Conservation (phyloP, 73 alveolate species). For the Stentor coeruleus region DNA sequence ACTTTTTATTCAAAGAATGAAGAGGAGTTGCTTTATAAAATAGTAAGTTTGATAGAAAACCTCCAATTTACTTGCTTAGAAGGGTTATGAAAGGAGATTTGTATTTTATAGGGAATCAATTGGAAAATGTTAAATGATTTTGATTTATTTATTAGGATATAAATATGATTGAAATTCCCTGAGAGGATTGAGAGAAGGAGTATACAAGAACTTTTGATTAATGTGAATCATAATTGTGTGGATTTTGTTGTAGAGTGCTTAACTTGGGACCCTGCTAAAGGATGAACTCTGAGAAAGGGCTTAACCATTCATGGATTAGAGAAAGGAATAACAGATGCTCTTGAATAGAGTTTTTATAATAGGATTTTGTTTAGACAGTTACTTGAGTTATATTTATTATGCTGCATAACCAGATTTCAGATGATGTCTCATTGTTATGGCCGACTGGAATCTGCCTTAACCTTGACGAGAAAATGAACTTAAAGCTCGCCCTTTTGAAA, state of each 20-base stretch:
- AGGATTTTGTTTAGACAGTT: too few species aligned
- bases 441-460: constrained; percentile 25
- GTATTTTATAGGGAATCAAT: constrained; percentile 30
- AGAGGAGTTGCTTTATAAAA: too few species aligned
- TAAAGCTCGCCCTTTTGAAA: constrained; percentile 18
- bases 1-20: constrained; percentile 84
- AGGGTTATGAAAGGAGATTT: constrained; percentile 47
- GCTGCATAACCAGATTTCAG: not conserved
- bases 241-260: not conserved
- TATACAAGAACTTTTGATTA: not conserved
- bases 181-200: not conserved
- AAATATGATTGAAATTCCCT: too few species aligned
- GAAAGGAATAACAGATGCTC: too few species aligned
- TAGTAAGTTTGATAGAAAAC: too few species aligned
- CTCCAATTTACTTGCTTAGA: constrained; percentile 60
- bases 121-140: too few species aligned
- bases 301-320: not conserved
- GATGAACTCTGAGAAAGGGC: not conserved
- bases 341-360: too few species aligned
- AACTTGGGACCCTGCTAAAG: not conserved
- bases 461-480: constrained; percentile 17
- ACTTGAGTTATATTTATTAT: too few species aligned
- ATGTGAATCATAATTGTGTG: not conserved
- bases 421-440: constrained; percentile 7
- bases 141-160: too few species aligned